phyloP scores from a whole-genome alignment of 2,329 filamentous ascomycete genomes.

The Microsporum canis region DNA sequence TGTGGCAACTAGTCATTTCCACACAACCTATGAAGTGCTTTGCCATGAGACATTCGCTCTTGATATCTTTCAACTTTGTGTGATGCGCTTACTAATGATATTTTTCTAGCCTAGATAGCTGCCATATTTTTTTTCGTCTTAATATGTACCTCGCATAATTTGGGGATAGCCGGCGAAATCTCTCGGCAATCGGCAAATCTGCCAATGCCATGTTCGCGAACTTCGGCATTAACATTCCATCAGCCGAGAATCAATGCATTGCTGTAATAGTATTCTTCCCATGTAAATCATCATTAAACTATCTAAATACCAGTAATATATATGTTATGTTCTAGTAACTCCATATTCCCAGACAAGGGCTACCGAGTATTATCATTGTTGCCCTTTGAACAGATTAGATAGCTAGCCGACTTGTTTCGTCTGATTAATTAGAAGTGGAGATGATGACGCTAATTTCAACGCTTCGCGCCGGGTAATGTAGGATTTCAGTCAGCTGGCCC shows the following conservation, averaged over 20 bases:
- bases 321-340: too few species aligned
- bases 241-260: neutral
- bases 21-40: neutral
- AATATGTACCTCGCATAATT: neutral
- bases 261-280: neutral
- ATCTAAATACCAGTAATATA: too few species aligned
- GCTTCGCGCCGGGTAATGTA: neutral
- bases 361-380: too few species aligned
- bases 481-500: neutral
- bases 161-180: neutral
- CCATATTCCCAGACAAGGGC: too few species aligned
- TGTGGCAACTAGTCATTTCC: constrained; percentile 16
- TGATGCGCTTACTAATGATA: too few species aligned
- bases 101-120: too few species aligned
- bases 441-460: neutral
- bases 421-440: neutral
- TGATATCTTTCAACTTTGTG: neutral
- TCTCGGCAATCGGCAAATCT: neutral
- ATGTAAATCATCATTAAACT: too few species aligned
- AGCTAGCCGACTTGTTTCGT: neutral
- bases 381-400: neutral
- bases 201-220: neutral
- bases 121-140: too few species aligned
- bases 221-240: neutral
- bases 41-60: neutral